phyloP scores from a whole-genome alignment of 2,329 filamentous ascomycete genomes.

The Fusarium sp. region DNA sequence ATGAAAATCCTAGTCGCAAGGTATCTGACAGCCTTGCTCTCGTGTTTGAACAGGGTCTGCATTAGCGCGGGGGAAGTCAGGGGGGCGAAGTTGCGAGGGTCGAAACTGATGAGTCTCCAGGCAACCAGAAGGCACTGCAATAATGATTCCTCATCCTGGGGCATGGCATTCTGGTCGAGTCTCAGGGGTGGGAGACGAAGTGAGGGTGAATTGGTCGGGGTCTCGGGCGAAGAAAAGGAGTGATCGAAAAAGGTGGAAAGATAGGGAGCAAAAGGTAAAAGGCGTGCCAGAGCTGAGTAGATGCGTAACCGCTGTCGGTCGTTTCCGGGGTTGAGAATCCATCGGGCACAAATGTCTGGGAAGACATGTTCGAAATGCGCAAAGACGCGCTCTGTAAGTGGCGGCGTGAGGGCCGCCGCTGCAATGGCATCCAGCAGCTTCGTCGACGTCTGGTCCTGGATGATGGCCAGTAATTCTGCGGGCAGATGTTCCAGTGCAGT shows the following conservation, averaged over 20 bases:
- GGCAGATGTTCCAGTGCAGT: constrained; percentile 74
- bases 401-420: constrained; percentile 77
- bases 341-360: constrained; percentile 86
- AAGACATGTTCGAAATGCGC: constrained; percentile 82
- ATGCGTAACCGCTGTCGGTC: constrained; percentile 60
- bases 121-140: constrained; percentile 62
- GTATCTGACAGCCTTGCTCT: constrained; percentile 77
- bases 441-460: constrained; percentile 74
- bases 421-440: constrained; percentile 82
- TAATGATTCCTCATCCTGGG: constrained; percentile 43
- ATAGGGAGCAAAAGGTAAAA: constrained; percentile 87
- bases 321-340: constrained; percentile 70
- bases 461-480: constrained; percentile 76
- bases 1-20: constrained; percentile 87
- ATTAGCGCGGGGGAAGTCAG: constrained; percentile 78
- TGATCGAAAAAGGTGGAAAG: constrained; percentile 79
- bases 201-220: constrained; percentile 40
- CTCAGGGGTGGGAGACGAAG: constrained; percentile 51
- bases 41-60: constrained; percentile 77
- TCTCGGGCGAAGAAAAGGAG: constrained; percentile 27
- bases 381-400: constrained; percentile 82
- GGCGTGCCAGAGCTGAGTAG: constrained; percentile 82
- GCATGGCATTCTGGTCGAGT: constrained; percentile 49
- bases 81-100: constrained; percentile 77
- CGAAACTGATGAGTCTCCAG: constrained; percentile 85